phyloP scores from a whole-genome alignment of 1,284 basidiomycete genomes.

The Melampsora americana region DNA sequence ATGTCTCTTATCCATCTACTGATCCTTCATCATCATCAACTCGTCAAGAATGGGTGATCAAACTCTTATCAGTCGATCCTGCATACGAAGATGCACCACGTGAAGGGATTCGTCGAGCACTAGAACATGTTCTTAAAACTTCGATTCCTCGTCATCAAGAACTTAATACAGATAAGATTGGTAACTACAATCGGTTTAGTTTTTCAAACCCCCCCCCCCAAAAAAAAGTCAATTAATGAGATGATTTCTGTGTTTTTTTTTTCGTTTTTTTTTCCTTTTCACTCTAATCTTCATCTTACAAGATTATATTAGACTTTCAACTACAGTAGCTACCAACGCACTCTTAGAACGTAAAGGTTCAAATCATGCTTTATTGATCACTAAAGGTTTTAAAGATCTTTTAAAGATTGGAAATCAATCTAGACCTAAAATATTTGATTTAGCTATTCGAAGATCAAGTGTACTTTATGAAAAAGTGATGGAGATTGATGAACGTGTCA shows the following conservation, averaged over 20 bases:
- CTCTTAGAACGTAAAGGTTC: slow-evolving; percentile 90
- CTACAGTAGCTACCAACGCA: slow-evolving; percentile 95
- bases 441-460: slow-evolving; percentile 61
- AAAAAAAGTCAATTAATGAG: neutral
- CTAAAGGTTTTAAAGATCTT: slow-evolving; percentile 81
- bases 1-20: slow-evolving; percentile 49
- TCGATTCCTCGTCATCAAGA: slow-evolving; percentile 66
- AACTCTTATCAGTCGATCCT: slow-evolving; percentile 56
- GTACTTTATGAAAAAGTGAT: slow-evolving; percentile 77
- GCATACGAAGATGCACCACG: slow-evolving; percentile 88
- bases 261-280: slow-evolving; percentile 46
- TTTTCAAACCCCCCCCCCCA: no score
- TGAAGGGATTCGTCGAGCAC: slow-evolving; percentile 84
- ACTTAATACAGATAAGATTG: slow-evolving; percentile 77
- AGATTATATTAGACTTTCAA: slow-evolving; percentile 89
- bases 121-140: slow-evolving; percentile 71
- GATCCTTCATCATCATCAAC: neutral
- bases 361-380: slow-evolving; percentile 84
- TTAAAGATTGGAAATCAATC: slow-evolving; percentile 89
- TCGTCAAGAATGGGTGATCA: slow-evolving; percentile 54
- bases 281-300: slow-evolving; percentile 45
- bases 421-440: slow-evolving; percentile 64
- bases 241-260: no score
- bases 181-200: slow-evolving; percentile 56
- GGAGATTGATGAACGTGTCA: slow-evolving; percentile 91